These are phyloP conservation scores for Candolleomyces efflorescens DNA, from an alignment of 768 basidiomycete genomes.

Conservation along the genomic window DNA sequence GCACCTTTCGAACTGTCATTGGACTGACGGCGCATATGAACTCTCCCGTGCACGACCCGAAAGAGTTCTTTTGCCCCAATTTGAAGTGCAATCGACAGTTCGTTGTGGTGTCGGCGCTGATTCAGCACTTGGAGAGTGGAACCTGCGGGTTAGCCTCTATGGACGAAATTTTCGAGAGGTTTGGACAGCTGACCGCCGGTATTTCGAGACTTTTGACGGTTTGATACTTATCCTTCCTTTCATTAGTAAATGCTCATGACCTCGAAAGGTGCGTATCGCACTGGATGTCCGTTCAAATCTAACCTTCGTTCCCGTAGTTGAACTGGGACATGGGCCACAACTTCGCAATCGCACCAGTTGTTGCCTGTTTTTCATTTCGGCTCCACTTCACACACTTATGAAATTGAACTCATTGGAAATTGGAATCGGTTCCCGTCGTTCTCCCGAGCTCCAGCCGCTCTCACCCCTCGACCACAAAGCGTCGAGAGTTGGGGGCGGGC, in stretches of 20 bases:
- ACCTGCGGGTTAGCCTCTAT: slow-evolving; percentile 51
- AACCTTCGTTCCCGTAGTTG: neutral
- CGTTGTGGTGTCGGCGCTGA: slow-evolving; percentile 50
- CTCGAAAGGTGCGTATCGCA: neutral
- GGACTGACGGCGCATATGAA: slow-evolving; percentile 59
- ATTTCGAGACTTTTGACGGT: slow-evolving; percentile 9
- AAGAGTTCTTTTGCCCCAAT: slow-evolving; percentile 47
- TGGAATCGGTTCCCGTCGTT: too few species aligned
- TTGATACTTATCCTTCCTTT: neutral
- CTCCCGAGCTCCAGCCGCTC: too few species aligned
- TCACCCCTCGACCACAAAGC: too few species aligned
- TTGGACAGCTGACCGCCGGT: slow-evolving; percentile 1
- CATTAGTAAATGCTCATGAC: neutral
- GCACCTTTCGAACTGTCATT: slow-evolving; percentile 31
- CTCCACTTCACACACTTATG: too few species aligned
- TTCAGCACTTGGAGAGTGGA: slow-evolving; percentile 64
- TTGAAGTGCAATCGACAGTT: slow-evolving; percentile 44
- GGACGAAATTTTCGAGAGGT: slow-evolving; percentile 28
- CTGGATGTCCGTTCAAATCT: neutral
- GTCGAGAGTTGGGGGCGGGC: too few species aligned
- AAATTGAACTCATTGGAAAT: too few species aligned
- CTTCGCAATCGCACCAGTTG: too few species aligned
- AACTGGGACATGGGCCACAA: neutral
- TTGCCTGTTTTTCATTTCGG: too few species aligned
- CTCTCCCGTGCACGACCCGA: slow-evolving; percentile 55